phyloP scores from a whole-genome alignment of 1,284 basidiomycete genomes.

The Austropuccinia psidii region DNA sequence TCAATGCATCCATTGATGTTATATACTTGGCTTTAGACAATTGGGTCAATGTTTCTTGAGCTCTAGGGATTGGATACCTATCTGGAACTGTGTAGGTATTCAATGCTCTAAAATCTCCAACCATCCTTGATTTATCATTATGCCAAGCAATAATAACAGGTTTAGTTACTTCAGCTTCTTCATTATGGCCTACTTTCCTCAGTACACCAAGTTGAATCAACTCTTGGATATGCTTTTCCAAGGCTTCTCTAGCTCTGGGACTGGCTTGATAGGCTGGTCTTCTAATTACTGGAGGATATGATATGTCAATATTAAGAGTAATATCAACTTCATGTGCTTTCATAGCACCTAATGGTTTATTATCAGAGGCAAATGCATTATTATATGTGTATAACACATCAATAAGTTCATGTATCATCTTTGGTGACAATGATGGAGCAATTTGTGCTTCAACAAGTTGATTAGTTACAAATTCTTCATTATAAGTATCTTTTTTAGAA shows the following conservation, averaged over 20 bases:
- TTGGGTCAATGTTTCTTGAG: neutral
- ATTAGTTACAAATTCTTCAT: too few species aligned
- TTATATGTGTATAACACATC: neutral
- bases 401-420: neutral
- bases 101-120: neutral
- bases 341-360: neutral
- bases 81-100: constrained; percentile 14
- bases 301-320: neutral
- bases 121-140: neutral
- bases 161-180: constrained; percentile 1
- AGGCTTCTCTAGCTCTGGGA: neutral
- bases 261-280: constrained; percentile 11
- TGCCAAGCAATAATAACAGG: constrained; percentile 10
- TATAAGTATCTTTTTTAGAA: too few species aligned
- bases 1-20: neutral
- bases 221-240: neutral
- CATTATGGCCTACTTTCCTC: neutral
- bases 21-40: neutral
- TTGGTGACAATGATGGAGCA: too few species aligned
- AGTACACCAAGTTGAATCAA: neutral
- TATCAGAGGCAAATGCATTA: neutral
- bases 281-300: neutral
- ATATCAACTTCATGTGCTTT: constrained; percentile 7
- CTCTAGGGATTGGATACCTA: neutral
- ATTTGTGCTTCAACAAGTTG: too few species aligned